phyloP scores from a whole-genome alignment of 345 rosid genomes.

The Citrus medica region DNA sequence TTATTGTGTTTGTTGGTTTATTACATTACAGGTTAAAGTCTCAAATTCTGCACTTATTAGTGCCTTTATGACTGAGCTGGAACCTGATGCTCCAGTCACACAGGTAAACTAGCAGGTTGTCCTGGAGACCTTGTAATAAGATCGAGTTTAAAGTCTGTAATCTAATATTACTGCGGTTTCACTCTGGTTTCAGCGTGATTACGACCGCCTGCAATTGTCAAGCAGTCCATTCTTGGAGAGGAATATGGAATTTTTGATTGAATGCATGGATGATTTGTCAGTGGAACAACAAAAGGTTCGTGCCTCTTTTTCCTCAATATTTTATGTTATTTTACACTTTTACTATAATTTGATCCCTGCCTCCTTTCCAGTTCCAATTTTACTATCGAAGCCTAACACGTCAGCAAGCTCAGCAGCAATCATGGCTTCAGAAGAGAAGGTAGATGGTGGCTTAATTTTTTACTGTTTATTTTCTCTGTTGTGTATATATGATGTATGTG shows the following conservation, averaged over 20 bases:
- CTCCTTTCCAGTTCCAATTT: slow-evolving; percentile 71
- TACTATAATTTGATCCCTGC: slow-evolving; percentile 3
- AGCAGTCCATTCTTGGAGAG: slow-evolving; percentile 81
- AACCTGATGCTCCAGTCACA: slow-evolving; percentile 80
- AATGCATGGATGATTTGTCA: slow-evolving; percentile 97
- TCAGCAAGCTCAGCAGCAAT: slow-evolving; percentile 96
- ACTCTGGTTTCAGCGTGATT: slow-evolving; percentile 61
- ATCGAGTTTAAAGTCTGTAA: background rate
- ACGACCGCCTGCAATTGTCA: slow-evolving; percentile 85
- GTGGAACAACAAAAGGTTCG: slow-evolving; percentile 90
- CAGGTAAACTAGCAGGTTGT: slow-evolving; percentile 47
- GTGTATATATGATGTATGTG: background rate
- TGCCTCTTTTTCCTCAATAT: slow-evolving; percentile 3
- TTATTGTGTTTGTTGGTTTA: slow-evolving; percentile 7
- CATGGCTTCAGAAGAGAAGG: slow-evolving; percentile 99
- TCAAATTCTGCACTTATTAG: slow-evolving; percentile 97
- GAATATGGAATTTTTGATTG: slow-evolving; percentile 91
- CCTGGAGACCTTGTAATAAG: background rate
- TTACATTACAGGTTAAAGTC: slow-evolving; percentile 74
- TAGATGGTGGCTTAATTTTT: slow-evolving; percentile 7
- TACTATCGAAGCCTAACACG: slow-evolving; percentile 82
- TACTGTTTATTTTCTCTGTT: background rate
- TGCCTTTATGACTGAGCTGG: slow-evolving; percentile 96
- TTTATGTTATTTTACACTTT: background rate
- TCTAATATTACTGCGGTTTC: background rate